Percentiles rank a stretch among this genome's conserved stretches.
Evolutionary conservation across 176 grass and related monocot species (phyloP).

Genomic region (Juncus effusus): DNA sequence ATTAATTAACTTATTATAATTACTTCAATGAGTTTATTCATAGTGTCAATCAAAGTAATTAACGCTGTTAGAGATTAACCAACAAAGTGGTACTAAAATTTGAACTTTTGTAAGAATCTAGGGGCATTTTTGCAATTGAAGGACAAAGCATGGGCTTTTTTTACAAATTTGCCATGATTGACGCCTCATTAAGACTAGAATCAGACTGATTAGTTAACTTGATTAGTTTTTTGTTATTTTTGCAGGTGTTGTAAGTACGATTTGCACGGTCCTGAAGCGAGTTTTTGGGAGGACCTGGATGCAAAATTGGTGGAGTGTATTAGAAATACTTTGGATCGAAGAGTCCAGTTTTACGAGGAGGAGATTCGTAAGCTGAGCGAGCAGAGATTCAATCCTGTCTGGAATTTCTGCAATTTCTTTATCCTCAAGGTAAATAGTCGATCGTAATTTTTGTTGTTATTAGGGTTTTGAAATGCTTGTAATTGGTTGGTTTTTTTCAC

Average conservation of each 20-base stretch:
- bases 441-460: too few species aligned
- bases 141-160: too few species aligned
- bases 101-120: too few species aligned
- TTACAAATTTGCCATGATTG: too few species aligned
- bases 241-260: constrained; percentile 97
- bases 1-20: too few species aligned
- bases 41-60: too few species aligned
- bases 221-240: constrained; percentile 21
- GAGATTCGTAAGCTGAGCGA: constrained; percentile 93
- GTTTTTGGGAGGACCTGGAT: constrained; percentile 96
- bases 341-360: constrained; percentile 94
- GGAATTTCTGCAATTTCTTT: constrained; percentile 99
- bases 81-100: too few species aligned
- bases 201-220: neutral
- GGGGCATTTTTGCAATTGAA: too few species aligned
- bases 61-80: too few species aligned
- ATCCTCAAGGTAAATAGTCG: constrained; percentile 70
- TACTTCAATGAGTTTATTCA: too few species aligned
- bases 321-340: constrained; percentile 85
- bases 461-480: too few species aligned
- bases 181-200: neutral
- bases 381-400: constrained; percentile 79
- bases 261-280: constrained; percentile 67
- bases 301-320: constrained; percentile 89
- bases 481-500: too few species aligned